A percentile compares a stretch with the other conserved stretches of the same genome.
Conservation (phyloP, 2,329 filamentous ascomycete genomes). For the Paraphaeosphaeria sporulosa region DNA sequence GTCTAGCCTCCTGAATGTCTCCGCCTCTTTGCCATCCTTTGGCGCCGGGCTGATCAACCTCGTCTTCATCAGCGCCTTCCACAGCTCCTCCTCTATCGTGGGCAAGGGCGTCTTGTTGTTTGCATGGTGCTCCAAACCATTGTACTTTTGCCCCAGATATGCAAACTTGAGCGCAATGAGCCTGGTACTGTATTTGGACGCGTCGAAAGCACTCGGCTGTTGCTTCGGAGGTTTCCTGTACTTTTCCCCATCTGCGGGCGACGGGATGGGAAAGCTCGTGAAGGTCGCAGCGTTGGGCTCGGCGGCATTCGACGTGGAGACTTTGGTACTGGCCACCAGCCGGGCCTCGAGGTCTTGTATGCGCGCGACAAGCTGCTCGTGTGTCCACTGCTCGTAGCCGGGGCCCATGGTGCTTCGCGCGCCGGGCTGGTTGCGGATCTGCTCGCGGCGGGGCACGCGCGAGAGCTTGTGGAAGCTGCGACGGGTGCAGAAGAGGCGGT, state of each 20-base stretch:
- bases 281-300: slow-evolving; percentile 14
- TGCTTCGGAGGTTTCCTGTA: slow-evolving; percentile 44
- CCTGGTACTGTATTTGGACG: slow-evolving; percentile 80
- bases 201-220: slow-evolving; percentile 70
- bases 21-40: slow-evolving; percentile 21
- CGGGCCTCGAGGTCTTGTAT: slow-evolving; percentile 43
- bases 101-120: slow-evolving; percentile 73
- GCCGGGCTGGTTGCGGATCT: slow-evolving; percentile 19
- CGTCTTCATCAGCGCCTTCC: slow-evolving; percentile 85
- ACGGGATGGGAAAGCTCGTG: slow-evolving; percentile 13
- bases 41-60: slow-evolving; percentile 68
- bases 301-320: neutral
- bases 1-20: slow-evolving; percentile 43
- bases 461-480: slow-evolving; percentile 46
- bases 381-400: slow-evolving; percentile 43
- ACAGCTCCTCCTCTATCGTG: slow-evolving; percentile 91
- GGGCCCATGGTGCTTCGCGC: slow-evolving; percentile 31
- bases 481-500: slow-evolving; percentile 37
- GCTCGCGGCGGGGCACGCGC: slow-evolving; percentile 35
- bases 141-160: slow-evolving; percentile 89
- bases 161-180: slow-evolving; percentile 92
- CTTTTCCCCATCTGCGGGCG: slow-evolving; percentile 9
- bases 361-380: slow-evolving; percentile 43
- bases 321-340: slow-evolving; percentile 7
- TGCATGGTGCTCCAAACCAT: slow-evolving; percentile 88